These are phyloP conservation scores for Metarhizium anisopliae DNA, from an alignment of 2,329 filamentous ascomycete species.

Conservation along the genomic window DNA sequence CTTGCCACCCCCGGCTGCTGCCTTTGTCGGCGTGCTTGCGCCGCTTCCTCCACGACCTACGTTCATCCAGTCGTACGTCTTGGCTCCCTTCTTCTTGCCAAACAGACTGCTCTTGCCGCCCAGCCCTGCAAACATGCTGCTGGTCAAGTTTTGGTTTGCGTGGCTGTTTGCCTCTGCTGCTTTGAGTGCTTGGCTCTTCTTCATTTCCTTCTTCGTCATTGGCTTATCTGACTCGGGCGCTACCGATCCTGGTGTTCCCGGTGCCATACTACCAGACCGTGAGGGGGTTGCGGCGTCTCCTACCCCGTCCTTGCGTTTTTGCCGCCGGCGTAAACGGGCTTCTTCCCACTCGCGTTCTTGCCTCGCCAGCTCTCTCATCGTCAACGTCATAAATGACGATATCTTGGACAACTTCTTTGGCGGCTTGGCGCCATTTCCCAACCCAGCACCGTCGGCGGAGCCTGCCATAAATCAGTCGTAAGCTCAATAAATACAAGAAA, in stretches of 20 bases:
- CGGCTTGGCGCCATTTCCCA: conserved; percentile 32
- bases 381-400: conserved; percentile 40
- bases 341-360: conserved; percentile 67
- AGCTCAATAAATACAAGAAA: background rate
- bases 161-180: conserved; percentile 71
- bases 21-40: conserved; percentile 39
- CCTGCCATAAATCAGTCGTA: conserved; percentile 22
- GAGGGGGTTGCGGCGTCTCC: conserved; percentile 40
- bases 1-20: conserved; percentile 20
- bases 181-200: conserved; percentile 67
- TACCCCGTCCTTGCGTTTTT: conserved; percentile 51
- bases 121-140: conserved; percentile 60
- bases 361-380: conserved; percentile 53
- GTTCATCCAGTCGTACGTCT: conserved; percentile 71
- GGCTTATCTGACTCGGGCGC: conserved; percentile 59
- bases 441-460: conserved; percentile 24
- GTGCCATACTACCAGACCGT: conserved; percentile 47
- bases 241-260: conserved; percentile 52
- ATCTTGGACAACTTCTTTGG: conserved; percentile 36
- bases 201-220: conserved; percentile 77
- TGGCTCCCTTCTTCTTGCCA: conserved; percentile 51
- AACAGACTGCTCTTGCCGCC: conserved; percentile 50
- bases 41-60: conserved; percentile 41
- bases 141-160: conserved; percentile 74
- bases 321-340: conserved; percentile 56